These are phyloP conservation scores for Penicillium concentricum DNA, from an alignment of 2,329 filamentous ascomycete genomes.

Conservation along the genomic window DNA sequence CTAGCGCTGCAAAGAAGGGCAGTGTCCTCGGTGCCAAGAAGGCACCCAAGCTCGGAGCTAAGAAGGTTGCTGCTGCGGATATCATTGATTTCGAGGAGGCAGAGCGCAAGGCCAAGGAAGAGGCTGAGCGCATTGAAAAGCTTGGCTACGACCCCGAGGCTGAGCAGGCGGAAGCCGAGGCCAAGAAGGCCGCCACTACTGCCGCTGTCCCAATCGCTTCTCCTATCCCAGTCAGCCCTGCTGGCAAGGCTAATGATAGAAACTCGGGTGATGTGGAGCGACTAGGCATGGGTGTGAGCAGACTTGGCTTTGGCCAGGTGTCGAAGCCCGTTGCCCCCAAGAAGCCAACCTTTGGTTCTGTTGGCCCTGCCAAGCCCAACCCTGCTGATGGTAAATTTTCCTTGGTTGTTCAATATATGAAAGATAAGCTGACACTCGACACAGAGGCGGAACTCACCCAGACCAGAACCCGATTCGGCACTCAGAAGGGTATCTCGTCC, in stretches of 20 bases:
- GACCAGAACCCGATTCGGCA: constrained; percentile 83
- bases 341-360: constrained; percentile 85
- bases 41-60: constrained; percentile 78
- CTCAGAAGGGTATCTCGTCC: constrained; percentile 93
- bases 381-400: constrained; percentile 60
- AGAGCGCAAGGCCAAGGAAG: constrained; percentile 94
- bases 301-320: constrained; percentile 84
- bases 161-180: constrained; percentile 57
- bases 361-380: constrained; percentile 67
- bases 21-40: constrained; percentile 87
- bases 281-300: constrained; percentile 81
- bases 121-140: constrained; percentile 93
- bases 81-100: constrained; percentile 95
- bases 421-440: constrained; percentile 10
- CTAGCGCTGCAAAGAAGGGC: constrained; percentile 70
- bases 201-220: constrained; percentile 64
- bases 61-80: constrained; percentile 76
- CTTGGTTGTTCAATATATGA: background rate
- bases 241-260: constrained; percentile 52
- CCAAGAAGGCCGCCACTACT: constrained; percentile 25
- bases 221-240: constrained; percentile 72
- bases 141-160: constrained; percentile 93
- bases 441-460: constrained; percentile 74
- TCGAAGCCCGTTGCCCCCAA: constrained; percentile 63
- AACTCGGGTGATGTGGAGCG: constrained; percentile 78